Evolutionary conservation across 2,329 filamentous ascomycete genomes (phyloP).

Genomic region (Zalaria obscura): DNA sequence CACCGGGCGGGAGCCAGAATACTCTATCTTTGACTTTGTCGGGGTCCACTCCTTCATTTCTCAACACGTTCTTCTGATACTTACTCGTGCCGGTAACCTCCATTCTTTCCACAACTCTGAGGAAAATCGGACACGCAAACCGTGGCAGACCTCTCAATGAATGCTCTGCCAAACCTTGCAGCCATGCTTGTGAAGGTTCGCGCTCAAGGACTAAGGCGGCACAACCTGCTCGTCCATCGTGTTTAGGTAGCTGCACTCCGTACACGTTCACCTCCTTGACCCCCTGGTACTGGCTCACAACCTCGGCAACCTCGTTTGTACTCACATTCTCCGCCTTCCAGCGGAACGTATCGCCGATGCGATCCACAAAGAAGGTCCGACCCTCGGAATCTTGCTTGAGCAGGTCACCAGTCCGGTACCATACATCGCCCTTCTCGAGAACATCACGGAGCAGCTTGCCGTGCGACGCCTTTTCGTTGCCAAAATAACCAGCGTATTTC

Average conservation of each 20-base stretch:
- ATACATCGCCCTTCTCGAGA: slow-evolving; percentile 61
- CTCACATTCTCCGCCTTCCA: slow-evolving; percentile 50
- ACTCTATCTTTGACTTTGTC: slow-evolving; percentile 35
- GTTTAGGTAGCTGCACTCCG: slow-evolving; percentile 62
- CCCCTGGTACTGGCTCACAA: slow-evolving; percentile 49
- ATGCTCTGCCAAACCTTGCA: slow-evolving; percentile 49
- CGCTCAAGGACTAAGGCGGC: slow-evolving; percentile 47
- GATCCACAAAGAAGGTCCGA: slow-evolving; percentile 65
- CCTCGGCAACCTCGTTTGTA: slow-evolving; percentile 57
- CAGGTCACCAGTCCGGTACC: slow-evolving; percentile 75
- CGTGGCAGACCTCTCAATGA: slow-evolving; percentile 45
- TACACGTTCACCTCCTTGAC: slow-evolving; percentile 77
- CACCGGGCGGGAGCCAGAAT: slow-evolving; percentile 52
- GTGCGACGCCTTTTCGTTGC: slow-evolving; percentile 54
- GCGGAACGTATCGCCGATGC: slow-evolving; percentile 63
- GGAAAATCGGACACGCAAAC: slow-evolving; percentile 66
- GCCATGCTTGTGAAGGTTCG: slow-evolving; percentile 23
- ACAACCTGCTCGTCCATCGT: slow-evolving; percentile 75
- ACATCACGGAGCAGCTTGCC: slow-evolving; percentile 64
- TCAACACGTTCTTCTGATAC: slow-evolving; percentile 64
- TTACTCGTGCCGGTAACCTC: slow-evolving; percentile 76
- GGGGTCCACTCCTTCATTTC: slow-evolving; percentile 62
- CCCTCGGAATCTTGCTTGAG: slow-evolving; percentile 58
- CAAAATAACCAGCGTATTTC: slow-evolving; percentile 72
- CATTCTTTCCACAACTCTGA: slow-evolving; percentile 48